Base-by-base conservation (phyloP, 345 rosid species). In the Aurinia saxatilis region DNA sequence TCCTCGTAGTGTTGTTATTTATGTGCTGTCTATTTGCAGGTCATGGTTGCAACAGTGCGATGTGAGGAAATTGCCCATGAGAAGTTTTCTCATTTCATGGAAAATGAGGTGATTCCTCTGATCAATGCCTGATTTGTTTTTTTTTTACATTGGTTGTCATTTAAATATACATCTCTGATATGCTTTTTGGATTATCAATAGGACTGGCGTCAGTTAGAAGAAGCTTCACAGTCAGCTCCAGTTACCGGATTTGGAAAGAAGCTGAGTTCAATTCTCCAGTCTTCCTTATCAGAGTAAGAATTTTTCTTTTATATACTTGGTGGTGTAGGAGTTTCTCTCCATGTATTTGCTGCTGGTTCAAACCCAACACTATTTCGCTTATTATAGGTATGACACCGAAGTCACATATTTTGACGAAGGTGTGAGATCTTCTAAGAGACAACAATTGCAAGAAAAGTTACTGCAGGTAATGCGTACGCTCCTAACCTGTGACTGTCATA, bases 21-120 rank as follows among this genome's bases (percentile, higher is more conserved):
- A 51, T 52, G 39, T 12, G 34, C 35, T 60, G 47, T 64, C 52
- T 45, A 13, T 70, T 61, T 61, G 44, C 67, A 90, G 98, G 98
- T 95, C 81, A 95, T 95, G 99, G 99, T 90, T 44, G 98, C 98
- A 72, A 90, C 96, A 14, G 99, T 95, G 47, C 92, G 97, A 8
- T 95, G 98, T 57, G 98, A 95, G 80, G 97, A 90, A 88, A 90
- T 95, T 68, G 95, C 96, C 34, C 62, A 86, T 29, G 96, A 95
- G 58, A 90, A 84, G 70, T 78, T 68, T 55, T 74, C 86, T 36
- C 18, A 39, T 74, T 90, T 95, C 67, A 64, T 54, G 7, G 71
- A 60, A 44, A 88, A 90, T 56, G 90, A 85, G 97, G 99, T 88
- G 72, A 66, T 39, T 38, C 23, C 44, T 41, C 21, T 33, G 39